These are phyloP conservation scores for Marasmius tenuissimus DNA, from an alignment of 1,284 basidiomycete species.

Conservation along the genomic window DNA sequence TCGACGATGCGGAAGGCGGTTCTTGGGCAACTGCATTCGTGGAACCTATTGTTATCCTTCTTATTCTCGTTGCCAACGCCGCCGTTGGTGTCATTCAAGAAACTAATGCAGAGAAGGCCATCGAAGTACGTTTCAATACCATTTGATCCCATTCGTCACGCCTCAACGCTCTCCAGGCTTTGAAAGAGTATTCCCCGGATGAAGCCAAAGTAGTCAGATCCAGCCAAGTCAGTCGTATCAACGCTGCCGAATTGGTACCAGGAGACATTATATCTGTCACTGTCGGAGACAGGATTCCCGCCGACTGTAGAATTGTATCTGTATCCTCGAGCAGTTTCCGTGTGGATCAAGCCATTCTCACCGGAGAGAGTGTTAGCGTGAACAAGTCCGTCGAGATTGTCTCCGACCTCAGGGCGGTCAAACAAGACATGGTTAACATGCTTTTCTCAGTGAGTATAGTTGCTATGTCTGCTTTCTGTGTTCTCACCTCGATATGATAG, in stretches of 20 bases:
- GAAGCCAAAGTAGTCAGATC: constrained; percentile 88
- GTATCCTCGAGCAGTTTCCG: constrained; percentile 90
- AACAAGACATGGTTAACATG: constrained; percentile 96
- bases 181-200: constrained; percentile 94
- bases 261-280: constrained; percentile 89
- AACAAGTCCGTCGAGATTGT: constrained; percentile 75
- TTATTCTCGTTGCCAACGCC: constrained; percentile 93
- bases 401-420: constrained; percentile 75
- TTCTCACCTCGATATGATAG: constrained; percentile 33
- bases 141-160: constrained; percentile 3
- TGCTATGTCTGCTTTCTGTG: neutral
- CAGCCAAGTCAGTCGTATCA: constrained; percentile 70
- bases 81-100: constrained; percentile 95
- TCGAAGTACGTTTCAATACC: constrained; percentile 68
- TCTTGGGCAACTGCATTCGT: constrained; percentile 84
- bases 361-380: constrained; percentile 89
- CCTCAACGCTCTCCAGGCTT: constrained; percentile 54
- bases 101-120: constrained; percentile 91
- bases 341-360: constrained; percentile 92
- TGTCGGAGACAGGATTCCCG: constrained; percentile 93
- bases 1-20: constrained; percentile 73
- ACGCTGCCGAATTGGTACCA: constrained; percentile 87
- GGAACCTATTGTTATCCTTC: constrained; percentile 89
- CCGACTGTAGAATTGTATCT: constrained; percentile 88
- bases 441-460: constrained; percentile 74